These are phyloP conservation scores for Linnemannia schmuckeri DNA, from an alignment of 192 early-diverging fungal genomes.

Conservation along the genomic window DNA sequence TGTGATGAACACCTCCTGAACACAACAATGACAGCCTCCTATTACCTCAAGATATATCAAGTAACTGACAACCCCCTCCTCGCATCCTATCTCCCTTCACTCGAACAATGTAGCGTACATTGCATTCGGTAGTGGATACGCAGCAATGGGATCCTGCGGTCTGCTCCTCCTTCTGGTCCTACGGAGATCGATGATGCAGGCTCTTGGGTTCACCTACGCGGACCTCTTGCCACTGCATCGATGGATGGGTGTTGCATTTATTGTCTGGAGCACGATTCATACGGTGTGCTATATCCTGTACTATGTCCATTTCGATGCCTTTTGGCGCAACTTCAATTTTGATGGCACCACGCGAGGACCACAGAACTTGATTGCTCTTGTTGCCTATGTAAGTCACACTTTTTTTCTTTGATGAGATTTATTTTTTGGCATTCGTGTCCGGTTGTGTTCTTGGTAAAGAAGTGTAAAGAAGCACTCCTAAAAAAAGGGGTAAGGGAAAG, in stretches of 20 bases:
- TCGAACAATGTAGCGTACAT: conserved; percentile 24
- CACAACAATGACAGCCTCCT: not conserved
- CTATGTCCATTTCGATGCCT: conserved; percentile 40
- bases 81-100: not conserved
- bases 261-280: conserved; percentile 37
- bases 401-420: not conserved
- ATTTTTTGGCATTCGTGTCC: not conserved
- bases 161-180: conserved; percentile 37
- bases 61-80: not conserved
- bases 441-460: not conserved
- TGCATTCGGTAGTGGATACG: conserved; percentile 38
- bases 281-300: conserved; percentile 35
- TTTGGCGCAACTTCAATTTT: conserved; percentile 43
- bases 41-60: not conserved
- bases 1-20: not conserved
- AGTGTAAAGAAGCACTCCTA: not conserved
- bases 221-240: conserved; percentile 49
- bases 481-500: not conserved
- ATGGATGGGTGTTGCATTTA: conserved; percentile 37
- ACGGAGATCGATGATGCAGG: conserved; percentile 47
- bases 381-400: conserved; percentile 36
- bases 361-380: conserved; percentile 42
- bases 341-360: conserved; percentile 48
- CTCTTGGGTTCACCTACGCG: conserved; percentile 43
- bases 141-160: conserved; percentile 44